These are phyloP conservation scores for Salix arbutifolia DNA, from an alignment of 345 rosid species.

Conservation along the genomic window DNA sequence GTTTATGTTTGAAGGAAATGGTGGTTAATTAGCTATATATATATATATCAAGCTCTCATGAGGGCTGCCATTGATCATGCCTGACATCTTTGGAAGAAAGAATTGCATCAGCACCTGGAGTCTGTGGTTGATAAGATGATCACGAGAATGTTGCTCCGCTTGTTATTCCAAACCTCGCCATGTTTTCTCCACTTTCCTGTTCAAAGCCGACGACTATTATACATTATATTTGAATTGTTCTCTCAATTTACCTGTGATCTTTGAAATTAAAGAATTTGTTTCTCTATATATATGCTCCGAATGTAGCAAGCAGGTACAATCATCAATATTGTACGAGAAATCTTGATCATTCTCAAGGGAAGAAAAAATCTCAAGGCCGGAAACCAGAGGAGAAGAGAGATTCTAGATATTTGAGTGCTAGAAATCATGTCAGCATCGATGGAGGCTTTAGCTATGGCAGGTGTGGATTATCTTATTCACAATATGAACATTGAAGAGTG, in stretches of 20 bases:
- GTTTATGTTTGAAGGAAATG: background rate
- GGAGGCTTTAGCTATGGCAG: slow-evolving; percentile 53
- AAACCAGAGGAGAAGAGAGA: background rate
- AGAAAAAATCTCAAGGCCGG: background rate
- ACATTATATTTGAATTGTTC: background rate
- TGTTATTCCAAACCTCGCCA: background rate
- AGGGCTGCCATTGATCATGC: background rate
- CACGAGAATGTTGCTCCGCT: background rate
- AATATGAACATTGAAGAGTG: slow-evolving; percentile 32
- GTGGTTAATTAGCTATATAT: no score
- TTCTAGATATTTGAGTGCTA: background rate
- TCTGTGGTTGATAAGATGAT: background rate
- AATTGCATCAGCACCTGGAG: no score
- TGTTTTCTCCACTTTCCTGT: background rate
- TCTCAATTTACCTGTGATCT: background rate
- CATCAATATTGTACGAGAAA: background rate
- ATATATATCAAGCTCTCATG: no score
- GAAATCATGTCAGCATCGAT: slow-evolving; percentile 23
- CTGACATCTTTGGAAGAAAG: no score
- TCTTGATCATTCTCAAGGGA: background rate
- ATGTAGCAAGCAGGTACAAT: background rate
- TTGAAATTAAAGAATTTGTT: background rate
- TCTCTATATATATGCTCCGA: background rate
- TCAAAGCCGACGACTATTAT: background rate
- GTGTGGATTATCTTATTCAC: slow-evolving; percentile 29